phyloP scores from a whole-genome alignment of 192 early-diverging fungal species.

The Pilaira anomala region DNA sequence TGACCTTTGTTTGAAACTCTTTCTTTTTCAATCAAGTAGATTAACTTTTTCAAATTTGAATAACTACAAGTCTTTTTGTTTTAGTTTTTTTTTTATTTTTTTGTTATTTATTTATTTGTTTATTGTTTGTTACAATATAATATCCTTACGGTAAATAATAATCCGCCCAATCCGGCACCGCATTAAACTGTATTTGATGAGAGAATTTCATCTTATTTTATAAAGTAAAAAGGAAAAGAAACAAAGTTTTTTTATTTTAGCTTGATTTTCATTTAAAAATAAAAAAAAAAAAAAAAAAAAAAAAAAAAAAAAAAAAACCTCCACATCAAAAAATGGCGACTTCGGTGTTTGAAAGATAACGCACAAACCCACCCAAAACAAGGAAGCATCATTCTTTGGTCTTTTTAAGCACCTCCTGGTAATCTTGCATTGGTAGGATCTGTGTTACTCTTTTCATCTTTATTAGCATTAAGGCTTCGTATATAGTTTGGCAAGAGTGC shows the following conservation, averaged over 20 bases:
- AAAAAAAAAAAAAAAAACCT: neutral
- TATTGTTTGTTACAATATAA: no score
- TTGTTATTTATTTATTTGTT: no score
- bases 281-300: neutral
- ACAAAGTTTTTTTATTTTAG: slow-evolving; percentile 6
- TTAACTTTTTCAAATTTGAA: slow-evolving; percentile 74
- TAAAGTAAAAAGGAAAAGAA: neutral
- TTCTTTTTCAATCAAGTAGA: slow-evolving; percentile 75
- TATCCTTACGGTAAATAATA: slow-evolving; percentile 58
- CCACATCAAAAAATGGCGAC: neutral
- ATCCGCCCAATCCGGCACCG: slow-evolving; percentile 71
- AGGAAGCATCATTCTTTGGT: neutral
- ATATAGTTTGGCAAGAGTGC: no score
- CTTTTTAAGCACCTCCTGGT: neutral
- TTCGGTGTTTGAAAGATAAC: no score
- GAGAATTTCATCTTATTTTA: slow-evolving; percentile 75
- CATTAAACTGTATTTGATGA: slow-evolving; percentile 77
- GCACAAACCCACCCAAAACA: neutral
- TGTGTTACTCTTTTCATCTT: neutral
- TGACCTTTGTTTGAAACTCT: slow-evolving; percentile 30
- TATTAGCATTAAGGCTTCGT: no score
- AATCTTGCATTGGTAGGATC: neutral
- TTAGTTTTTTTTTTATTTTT: neutral
- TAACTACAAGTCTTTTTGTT: slow-evolving; percentile 39
- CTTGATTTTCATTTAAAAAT: neutral